These are phyloP conservation scores for Kwoniella newhampshirensis DNA, from an alignment of 768 basidiomycete genomes.

Conservation along the genomic window DNA sequence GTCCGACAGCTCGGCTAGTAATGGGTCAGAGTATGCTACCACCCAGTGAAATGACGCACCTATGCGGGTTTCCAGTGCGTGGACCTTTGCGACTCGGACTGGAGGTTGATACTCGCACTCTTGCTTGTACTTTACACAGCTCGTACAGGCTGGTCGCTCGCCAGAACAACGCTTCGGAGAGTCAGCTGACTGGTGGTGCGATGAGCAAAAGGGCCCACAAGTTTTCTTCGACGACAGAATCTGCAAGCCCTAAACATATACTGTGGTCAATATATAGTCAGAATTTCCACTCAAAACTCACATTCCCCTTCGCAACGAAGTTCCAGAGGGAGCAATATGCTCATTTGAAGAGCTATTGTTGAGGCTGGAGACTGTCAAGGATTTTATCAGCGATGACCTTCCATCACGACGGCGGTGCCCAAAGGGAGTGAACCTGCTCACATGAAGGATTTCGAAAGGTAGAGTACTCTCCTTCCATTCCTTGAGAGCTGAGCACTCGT, in stretches of 20 bases:
- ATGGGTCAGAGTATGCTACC: not conserved
- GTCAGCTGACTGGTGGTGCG: not conserved
- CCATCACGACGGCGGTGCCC: too few relatives aligned
- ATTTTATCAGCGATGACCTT: too few relatives aligned
- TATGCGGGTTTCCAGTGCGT: slow-evolving; percentile 12
- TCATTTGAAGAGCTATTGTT: slow-evolving; percentile 1
- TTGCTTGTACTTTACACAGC: slow-evolving; percentile 40
- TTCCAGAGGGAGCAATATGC: slow-evolving; percentile 19
- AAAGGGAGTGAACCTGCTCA: too few relatives aligned
- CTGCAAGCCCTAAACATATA: slow-evolving; percentile 46
- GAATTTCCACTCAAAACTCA: slow-evolving; percentile 6
- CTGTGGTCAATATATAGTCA: too few relatives aligned
- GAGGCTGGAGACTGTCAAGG: too few relatives aligned
- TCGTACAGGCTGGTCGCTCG: slow-evolving; percentile 33
- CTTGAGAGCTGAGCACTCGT: too few relatives aligned
- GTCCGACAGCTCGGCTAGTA: slow-evolving; percentile 17
- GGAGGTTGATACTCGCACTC: slow-evolving; percentile 38
- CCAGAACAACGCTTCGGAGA: slow-evolving; percentile 36
- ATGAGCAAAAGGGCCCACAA: slow-evolving; percentile 20
- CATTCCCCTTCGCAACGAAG: slow-evolving; percentile 30
- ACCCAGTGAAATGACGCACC: slow-evolving; percentile 3
- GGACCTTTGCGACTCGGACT: slow-evolving; percentile 10
- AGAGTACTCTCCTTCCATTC: too few relatives aligned
- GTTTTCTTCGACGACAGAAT: slow-evolving; percentile 42
- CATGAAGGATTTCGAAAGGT: too few relatives aligned